phyloP scores from a whole-genome alignment of 2,329 filamentous ascomycete species.

The Beauveria pseudobassiana region DNA sequence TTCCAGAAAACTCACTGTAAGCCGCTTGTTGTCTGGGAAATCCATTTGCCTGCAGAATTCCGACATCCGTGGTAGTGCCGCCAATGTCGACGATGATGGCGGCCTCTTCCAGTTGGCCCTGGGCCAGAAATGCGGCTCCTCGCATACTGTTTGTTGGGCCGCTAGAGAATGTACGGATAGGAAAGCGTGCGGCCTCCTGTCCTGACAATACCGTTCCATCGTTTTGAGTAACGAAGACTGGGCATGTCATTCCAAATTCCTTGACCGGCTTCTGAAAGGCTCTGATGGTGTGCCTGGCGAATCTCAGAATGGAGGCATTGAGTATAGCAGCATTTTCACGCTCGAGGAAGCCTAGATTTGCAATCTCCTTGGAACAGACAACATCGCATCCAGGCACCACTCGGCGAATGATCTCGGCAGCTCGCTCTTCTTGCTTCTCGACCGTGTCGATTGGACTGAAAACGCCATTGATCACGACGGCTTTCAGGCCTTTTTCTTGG shows the following conservation, averaged over 20 bases:
- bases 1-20: constrained; percentile 54
- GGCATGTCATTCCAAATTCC: constrained; percentile 41
- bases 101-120: constrained; percentile 27
- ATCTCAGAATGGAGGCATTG: constrained; percentile 53
- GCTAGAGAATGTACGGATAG: constrained; percentile 55
- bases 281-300: constrained; percentile 48
- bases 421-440: constrained; percentile 41
- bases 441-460: constrained; percentile 46
- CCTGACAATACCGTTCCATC: constrained; percentile 54
- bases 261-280: constrained; percentile 47
- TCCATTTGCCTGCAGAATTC: constrained; percentile 51
- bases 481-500: constrained; percentile 34
- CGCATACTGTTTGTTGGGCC: constrained; percentile 58
- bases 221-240: constrained; percentile 56
- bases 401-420: constrained; percentile 32
- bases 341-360: constrained; percentile 49
- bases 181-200: constrained; percentile 44
- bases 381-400: constrained; percentile 36
- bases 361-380: constrained; percentile 44
- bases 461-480: constrained; percentile 41
- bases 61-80: constrained; percentile 59
- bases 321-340: constrained; percentile 59
- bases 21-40: constrained; percentile 57
- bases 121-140: constrained; percentile 52
- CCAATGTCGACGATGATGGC: constrained; percentile 60